These are phyloP conservation scores for Stylonectria norvegica DNA, from an alignment of 2,329 filamentous ascomycete genomes.

Conservation along the genomic window DNA sequence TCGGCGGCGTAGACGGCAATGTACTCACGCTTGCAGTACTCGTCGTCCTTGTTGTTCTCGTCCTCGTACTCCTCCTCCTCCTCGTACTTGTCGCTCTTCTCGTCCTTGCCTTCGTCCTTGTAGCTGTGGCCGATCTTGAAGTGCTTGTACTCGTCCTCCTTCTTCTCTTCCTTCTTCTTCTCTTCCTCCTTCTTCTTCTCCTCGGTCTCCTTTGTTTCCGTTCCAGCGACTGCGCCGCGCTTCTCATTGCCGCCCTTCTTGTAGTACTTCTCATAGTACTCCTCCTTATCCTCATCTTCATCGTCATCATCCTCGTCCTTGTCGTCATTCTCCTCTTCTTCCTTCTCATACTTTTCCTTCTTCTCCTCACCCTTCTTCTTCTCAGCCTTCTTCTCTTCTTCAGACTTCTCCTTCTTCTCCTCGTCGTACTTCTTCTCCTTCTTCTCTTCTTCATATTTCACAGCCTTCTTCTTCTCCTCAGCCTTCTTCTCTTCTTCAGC, in stretches of 20 bases:
- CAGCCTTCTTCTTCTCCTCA: slow-evolving; percentile 4
- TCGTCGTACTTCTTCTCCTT: background rate
- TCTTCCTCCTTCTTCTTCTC: slow-evolving; percentile 1
- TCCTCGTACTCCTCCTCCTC: background rate
- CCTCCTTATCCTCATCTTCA: slow-evolving; percentile 6
- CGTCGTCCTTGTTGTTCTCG: background rate
- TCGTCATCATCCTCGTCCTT: slow-evolving; percentile 11
- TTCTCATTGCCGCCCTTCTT: background rate
- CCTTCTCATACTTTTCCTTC: background rate
- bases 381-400: background rate
- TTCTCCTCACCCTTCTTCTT: background rate
- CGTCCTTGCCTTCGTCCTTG: background rate
- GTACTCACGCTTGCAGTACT: background rate
- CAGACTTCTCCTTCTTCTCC: background rate
- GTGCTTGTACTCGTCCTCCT: slow-evolving; percentile 3
- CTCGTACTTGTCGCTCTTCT: background rate
- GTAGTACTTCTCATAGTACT: slow-evolving; percentile 7
- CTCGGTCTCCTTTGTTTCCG: slow-evolving; percentile 8
- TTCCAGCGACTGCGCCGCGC: too few relatives aligned
- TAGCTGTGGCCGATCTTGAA: background rate
- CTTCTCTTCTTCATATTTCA: background rate
- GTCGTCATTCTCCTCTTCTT: slow-evolving; percentile 1
- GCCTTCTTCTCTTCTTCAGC: slow-evolving; percentile 9
- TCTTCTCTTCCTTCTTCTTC: slow-evolving; percentile 1
- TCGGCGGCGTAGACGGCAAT: slow-evolving; percentile 1